Evolutionary conservation across 306 rosid species (phyloP).

Genomic region (Parietaria judaica): DNA sequence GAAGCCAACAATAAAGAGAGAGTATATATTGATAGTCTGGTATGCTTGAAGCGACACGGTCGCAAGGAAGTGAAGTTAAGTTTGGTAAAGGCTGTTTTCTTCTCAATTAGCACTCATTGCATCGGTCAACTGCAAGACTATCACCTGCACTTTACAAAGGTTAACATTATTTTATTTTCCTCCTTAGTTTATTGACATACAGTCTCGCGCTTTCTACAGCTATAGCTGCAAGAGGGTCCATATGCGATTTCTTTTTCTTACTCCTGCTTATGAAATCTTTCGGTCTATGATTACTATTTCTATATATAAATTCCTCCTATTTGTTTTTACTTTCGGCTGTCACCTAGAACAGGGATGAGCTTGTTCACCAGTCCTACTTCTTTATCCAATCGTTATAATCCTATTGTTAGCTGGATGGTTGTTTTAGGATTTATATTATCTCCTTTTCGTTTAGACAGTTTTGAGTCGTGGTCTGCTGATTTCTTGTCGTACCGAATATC

Average conservation of each 20-base stretch:
- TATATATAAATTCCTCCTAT: too few species aligned
- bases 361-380: too few species aligned
- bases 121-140: slow-evolving; percentile 42
- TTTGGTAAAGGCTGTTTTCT: slow-evolving; percentile 38
- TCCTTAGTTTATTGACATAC: too few species aligned
- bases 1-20: slow-evolving; percentile 20
- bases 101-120: slow-evolving; percentile 43
- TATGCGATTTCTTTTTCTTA: background rate
- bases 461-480: background rate
- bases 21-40: slow-evolving; percentile 28
- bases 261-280: background rate
- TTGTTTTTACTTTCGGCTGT: too few species aligned
- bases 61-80: slow-evolving; percentile 27
- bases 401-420: too few species aligned
- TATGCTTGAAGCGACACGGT: slow-evolving; percentile 27
- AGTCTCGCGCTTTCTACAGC: slow-evolving; percentile 2
- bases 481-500: background rate
- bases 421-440: background rate
- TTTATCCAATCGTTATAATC: too few species aligned
- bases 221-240: slow-evolving; percentile 1
- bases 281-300: background rate
- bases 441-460: background rate
- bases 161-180: slow-evolving; percentile 15
- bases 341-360: too few species aligned
- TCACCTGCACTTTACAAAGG: slow-evolving; percentile 48